Conservation (phyloP, 2,329 filamentous ascomycete species). For the Juglanconis sp. region DNA sequence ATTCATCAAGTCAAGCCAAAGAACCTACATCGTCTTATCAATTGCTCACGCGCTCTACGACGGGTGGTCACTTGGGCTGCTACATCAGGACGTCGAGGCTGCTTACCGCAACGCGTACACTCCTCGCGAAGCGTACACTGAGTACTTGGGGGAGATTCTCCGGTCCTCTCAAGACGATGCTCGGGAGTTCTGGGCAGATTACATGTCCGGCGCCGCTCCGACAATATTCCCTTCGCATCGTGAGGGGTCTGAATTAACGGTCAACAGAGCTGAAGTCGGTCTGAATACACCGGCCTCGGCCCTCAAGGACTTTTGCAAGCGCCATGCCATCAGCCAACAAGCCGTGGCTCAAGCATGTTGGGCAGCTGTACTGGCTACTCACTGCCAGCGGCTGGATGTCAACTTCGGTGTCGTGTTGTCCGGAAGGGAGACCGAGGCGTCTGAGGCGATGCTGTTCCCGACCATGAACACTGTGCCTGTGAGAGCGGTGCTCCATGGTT, state of each 20-base stretch:
- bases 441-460: conserved; percentile 71
- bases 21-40: conserved; percentile 57
- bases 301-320: conserved; percentile 61
- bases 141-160: conserved; percentile 54
- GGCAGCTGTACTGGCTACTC: conserved; percentile 65
- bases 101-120: conserved; percentile 53
- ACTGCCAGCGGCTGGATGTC: conserved; percentile 65
- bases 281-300: conserved; percentile 40
- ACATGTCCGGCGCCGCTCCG: conserved; percentile 51
- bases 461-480: conserved; percentile 89
- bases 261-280: conserved; percentile 41
- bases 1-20: conserved; percentile 32
- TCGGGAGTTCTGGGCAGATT: conserved; percentile 66
- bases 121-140: conserved; percentile 45
- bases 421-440: conserved; percentile 72
- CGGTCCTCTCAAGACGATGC: conserved; percentile 40
- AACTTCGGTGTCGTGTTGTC: conserved; percentile 81
- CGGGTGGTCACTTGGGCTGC: conserved; percentile 73
- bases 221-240: conserved; percentile 23
- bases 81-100: conserved; percentile 68
- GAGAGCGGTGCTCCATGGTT: conserved; percentile 70
- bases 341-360: conserved; percentile 74
- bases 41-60: conserved; percentile 88
- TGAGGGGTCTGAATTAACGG: not conserved
- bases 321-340: conserved; percentile 68